These are phyloP conservation scores for Comarum palustre DNA, from an alignment of 306 rosid species.

Conservation along the genomic window DNA sequence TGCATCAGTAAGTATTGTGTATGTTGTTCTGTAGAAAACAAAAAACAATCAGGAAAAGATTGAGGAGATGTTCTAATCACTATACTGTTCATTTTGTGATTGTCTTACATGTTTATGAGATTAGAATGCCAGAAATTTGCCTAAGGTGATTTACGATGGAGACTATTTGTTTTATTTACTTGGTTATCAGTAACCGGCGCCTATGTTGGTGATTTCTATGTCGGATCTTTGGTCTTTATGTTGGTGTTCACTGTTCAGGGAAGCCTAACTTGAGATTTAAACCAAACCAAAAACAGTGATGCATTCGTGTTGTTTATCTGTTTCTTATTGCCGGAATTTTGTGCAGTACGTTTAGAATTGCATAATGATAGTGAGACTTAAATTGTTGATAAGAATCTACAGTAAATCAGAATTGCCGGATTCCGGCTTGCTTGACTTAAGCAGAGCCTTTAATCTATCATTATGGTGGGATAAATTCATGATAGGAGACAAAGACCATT, in stretches of 20 bases:
- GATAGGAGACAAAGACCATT: neutral
- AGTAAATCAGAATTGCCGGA: neutral
- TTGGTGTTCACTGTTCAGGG: neutral
- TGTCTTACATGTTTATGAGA: neutral
- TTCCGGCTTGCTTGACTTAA: neutral
- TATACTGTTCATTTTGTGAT: constrained; percentile 27
- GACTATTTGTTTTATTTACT: neutral
- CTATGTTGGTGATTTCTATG: too few relatives aligned
- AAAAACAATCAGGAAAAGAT: constrained; percentile 9
- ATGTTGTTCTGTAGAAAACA: too few relatives aligned
- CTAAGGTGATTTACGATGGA: neutral
- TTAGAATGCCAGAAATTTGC: neutral
- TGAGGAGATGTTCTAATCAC: neutral
- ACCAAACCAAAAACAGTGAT: neutral
- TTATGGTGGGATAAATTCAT: neutral
- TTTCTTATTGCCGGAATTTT: neutral
- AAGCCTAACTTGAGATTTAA: neutral
- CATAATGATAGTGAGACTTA: neutral
- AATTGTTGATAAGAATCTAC: neutral
- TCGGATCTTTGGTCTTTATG: too few relatives aligned
- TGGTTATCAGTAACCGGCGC: neutral
- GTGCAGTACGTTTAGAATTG: neutral
- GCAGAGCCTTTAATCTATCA: neutral
- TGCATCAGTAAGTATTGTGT: too few relatives aligned
- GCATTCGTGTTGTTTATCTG: neutral